phyloP scores from a whole-genome alignment of 108 stramenopile genomes.

The Aurantiochytrium sp. region DNA sequence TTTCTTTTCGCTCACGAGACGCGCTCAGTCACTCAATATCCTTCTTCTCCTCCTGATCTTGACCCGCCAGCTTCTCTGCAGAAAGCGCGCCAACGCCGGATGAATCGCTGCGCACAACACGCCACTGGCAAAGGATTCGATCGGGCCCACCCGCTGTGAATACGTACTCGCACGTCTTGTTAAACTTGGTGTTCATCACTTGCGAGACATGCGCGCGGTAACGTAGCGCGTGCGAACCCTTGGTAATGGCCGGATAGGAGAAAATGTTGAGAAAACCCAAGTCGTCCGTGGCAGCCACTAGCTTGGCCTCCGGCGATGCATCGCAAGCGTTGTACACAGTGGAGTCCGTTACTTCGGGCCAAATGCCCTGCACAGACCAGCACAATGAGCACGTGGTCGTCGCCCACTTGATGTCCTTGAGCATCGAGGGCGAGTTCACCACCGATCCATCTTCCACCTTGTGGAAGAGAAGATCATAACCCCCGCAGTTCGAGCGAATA shows the following conservation, averaged over 20 bases:
- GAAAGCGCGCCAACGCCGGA: too few species aligned
- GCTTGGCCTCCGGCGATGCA: neutral
- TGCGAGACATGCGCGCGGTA: conserved; percentile 19
- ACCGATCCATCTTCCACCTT: conserved; percentile 32
- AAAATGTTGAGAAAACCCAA: conserved; percentile 27
- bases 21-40: too few species aligned
- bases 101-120: neutral
- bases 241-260: conserved; percentile 21
- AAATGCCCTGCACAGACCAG: conserved; percentile 41
- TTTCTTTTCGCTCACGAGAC: neutral
- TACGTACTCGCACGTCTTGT: neutral
- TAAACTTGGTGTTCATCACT: conserved; percentile 24
- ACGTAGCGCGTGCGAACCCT: neutral
- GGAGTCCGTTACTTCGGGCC: neutral
- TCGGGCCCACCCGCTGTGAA: conserved; percentile 27
- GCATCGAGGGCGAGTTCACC: conserved; percentile 23
- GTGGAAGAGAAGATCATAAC: conserved; percentile 37
- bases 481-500: conserved; percentile 37
- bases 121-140: conserved; percentile 29
- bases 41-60: too few species aligned
- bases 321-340: conserved; percentile 18
- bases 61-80: too few species aligned
- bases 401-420: conserved; percentile 49
- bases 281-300: conserved; percentile 39
- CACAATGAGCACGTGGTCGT: conserved; percentile 29